Conservation (phyloP, 331 rosid genomes). For the Erythrophleum ivorense region DNA sequence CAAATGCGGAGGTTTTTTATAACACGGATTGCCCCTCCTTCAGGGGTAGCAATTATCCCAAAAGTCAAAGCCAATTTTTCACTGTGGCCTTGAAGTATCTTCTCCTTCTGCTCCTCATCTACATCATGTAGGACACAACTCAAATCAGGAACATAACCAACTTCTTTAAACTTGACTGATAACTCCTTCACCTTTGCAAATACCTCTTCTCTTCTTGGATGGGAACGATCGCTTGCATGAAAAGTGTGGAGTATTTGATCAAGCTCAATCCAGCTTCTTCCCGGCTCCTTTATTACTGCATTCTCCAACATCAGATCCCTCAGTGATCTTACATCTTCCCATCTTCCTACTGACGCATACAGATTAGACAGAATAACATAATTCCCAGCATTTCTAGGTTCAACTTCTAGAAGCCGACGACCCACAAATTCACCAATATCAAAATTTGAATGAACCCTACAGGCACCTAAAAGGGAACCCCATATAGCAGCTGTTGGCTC, state of each 20-base stretch:
- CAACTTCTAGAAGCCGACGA: conserved; percentile 53
- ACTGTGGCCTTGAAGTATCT: conserved; percentile 60
- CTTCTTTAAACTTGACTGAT: conserved; percentile 54
- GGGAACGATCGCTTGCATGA: conserved; percentile 62
- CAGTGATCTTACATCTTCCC: conserved; percentile 56
- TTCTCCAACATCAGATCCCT: conserved; percentile 59
- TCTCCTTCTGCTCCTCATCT: conserved; percentile 72
- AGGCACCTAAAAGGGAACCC: conserved; percentile 71
- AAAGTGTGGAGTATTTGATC: conserved; percentile 63
- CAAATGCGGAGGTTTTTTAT: conserved; percentile 65
- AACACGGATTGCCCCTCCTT: conserved; percentile 50
- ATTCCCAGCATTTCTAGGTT: conserved; percentile 70
- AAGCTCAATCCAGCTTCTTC: conserved; percentile 64
- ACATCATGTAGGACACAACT: conserved; percentile 61
- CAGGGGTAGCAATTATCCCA: conserved; percentile 54
- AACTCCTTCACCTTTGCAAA: conserved; percentile 53
- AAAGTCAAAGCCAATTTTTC: conserved; percentile 66
- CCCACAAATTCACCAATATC: conserved; percentile 58
- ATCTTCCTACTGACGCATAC: conserved; percentile 63
- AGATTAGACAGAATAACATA: conserved; percentile 66
- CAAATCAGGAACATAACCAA: conserved; percentile 59
- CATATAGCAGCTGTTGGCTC: conserved; percentile 63
- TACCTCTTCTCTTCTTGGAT: conserved; percentile 65
- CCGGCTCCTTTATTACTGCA: conserved; percentile 61
- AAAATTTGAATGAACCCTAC: conserved; percentile 57